These are phyloP conservation scores for Populus tomentosa DNA, from an alignment of 441 rosid species.

Conservation along the genomic window DNA sequence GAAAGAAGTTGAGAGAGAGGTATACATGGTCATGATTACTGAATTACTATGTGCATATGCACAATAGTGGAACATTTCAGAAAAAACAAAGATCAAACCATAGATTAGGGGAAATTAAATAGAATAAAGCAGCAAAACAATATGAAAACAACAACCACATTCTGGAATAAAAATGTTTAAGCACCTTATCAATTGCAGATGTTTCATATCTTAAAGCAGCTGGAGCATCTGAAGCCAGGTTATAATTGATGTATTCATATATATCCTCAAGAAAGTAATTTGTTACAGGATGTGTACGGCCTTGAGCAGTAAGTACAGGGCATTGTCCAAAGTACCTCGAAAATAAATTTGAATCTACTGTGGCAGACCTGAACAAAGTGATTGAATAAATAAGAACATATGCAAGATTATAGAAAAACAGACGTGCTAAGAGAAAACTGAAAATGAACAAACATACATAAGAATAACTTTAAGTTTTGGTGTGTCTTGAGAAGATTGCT, in stretches of 20 bases:
- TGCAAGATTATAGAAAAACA: slow-evolving; percentile 1
- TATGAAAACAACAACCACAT: background rate
- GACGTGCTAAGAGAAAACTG: background rate
- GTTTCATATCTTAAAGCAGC: slow-evolving; percentile 61
- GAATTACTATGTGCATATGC: background rate
- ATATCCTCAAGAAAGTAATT: slow-evolving; percentile 80
- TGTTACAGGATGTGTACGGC: slow-evolving; percentile 85
- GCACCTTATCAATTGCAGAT: slow-evolving; percentile 54
- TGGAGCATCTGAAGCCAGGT: slow-evolving; percentile 81
- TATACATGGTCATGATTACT: background rate
- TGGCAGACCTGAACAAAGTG: slow-evolving; percentile 77
- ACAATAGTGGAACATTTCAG: background rate
- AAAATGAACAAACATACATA: slow-evolving; percentile 50
- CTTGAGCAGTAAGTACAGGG: slow-evolving; percentile 86
- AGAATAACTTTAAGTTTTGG: slow-evolving; percentile 79
- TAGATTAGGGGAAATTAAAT: background rate
- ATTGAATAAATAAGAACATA: slow-evolving; percentile 22
- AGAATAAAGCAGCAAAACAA: background rate
- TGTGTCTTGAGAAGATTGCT: slow-evolving; percentile 49
- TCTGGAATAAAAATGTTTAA: slow-evolving; percentile 15
- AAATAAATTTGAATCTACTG: slow-evolving; percentile 83
- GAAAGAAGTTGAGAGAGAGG: background rate
- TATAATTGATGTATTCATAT: slow-evolving; percentile 67
- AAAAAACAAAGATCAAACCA: background rate
- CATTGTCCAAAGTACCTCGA: slow-evolving; percentile 85